These are phyloP conservation scores for Fraxinus nigra DNA, from an alignment of 305 asterid genomes.

Conservation along the genomic window DNA sequence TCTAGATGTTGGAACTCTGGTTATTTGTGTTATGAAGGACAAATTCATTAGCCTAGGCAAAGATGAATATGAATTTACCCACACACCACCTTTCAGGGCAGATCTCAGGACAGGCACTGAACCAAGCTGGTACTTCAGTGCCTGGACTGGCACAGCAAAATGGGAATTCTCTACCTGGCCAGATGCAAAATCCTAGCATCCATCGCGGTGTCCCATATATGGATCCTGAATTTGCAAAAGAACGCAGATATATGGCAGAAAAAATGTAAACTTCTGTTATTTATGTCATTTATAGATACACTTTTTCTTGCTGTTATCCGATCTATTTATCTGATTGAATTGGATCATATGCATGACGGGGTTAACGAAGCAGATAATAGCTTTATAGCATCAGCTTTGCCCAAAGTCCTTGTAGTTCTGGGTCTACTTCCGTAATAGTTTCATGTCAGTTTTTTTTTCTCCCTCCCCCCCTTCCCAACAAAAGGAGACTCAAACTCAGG, in stretches of 20 bases:
- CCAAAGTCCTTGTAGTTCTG: neutral
- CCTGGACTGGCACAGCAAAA: conserved; percentile 59
- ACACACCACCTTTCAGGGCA: conserved; percentile 60
- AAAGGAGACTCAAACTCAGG: neutral
- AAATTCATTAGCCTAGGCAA: conserved; percentile 15
- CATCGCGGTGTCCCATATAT: conserved; percentile 41
- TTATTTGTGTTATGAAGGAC: conserved; percentile 22
- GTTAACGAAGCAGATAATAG: neutral
- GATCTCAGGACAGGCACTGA: conserved; percentile 73
- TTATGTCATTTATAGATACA: neutral
- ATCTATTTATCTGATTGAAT: neutral
- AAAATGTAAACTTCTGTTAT: conserved; percentile 53
- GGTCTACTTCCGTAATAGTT: neutral
- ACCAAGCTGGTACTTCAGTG: conserved; percentile 57
- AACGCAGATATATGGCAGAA: conserved; percentile 55
- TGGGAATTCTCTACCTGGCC: conserved; percentile 57
- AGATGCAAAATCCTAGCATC: conserved; percentile 68
- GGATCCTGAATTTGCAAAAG: conserved; percentile 50
- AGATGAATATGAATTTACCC: conserved; percentile 59
- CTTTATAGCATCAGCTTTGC: neutral
- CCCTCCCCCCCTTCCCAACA: neutral
- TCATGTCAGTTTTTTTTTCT: neutral
- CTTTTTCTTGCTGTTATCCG: neutral
- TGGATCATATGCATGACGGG: neutral
- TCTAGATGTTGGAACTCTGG: conserved; percentile 25